These are phyloP conservation scores for Termitomyces sp. DNA, from an alignment of 768 basidiomycete genomes.

Conservation along the genomic window DNA sequence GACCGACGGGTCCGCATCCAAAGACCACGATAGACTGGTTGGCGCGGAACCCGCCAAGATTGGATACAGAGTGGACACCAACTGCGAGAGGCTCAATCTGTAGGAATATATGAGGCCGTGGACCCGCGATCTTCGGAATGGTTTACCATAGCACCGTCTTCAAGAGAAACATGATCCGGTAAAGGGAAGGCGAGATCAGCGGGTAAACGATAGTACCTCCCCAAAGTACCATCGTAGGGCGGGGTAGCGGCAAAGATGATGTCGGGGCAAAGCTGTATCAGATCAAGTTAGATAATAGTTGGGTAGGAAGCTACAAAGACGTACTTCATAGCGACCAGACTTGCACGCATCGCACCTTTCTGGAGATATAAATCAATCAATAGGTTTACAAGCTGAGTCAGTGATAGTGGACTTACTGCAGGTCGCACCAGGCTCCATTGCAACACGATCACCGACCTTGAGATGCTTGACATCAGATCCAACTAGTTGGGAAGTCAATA, in stretches of 20 bases:
- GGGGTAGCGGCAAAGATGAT: slow-evolving; percentile 92
- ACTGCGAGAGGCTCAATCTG: slow-evolving; percentile 95
- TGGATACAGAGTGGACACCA: slow-evolving; percentile 82
- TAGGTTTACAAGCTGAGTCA: neutral
- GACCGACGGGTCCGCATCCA: slow-evolving; percentile 84
- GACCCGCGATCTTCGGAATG: neutral
- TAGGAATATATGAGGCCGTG: neutral
- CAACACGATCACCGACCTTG: slow-evolving; percentile 81
- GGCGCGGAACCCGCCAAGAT: slow-evolving; percentile 64
- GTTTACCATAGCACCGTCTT: slow-evolving; percentile 90
- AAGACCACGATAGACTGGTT: slow-evolving; percentile 79
- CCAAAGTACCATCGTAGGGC: slow-evolving; percentile 87
- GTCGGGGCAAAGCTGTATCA: slow-evolving; percentile 68
- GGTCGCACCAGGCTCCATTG: slow-evolving; percentile 86
- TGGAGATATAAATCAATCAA: slow-evolving; percentile 14
- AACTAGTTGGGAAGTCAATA: slow-evolving; percentile 34
- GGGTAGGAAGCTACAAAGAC: slow-evolving; percentile 6
- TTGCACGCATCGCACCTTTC: slow-evolving; percentile 78
- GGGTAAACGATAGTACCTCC: slow-evolving; percentile 81
- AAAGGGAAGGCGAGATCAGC: slow-evolving; percentile 81
- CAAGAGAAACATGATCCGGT: slow-evolving; percentile 78
- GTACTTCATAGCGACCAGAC: slow-evolving; percentile 74
- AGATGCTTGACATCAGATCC: slow-evolving; percentile 72
- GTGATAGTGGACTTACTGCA: slow-evolving; percentile 44
- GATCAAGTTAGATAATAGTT: neutral